These are phyloP conservation scores for Stenocarpella maydis DNA, from an alignment of 2,329 filamentous ascomycete species.

Conservation along the genomic window DNA sequence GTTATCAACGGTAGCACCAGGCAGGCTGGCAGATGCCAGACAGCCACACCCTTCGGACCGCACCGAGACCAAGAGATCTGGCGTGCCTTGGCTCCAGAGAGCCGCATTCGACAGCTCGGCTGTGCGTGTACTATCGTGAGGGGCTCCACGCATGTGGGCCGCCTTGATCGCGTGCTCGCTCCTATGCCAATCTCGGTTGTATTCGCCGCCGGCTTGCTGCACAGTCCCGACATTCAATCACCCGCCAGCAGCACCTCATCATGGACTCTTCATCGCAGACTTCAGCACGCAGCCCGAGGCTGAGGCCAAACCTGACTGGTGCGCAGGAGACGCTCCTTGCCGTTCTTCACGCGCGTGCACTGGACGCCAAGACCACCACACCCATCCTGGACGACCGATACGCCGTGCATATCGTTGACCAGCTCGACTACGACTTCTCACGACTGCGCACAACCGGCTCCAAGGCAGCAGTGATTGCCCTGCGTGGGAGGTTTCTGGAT, in stretches of 20 bases:
- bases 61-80: constrained; percentile 19
- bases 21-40: not conserved
- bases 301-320: constrained; percentile 28
- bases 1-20: not conserved
- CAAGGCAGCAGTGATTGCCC: not conserved
- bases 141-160: not conserved
- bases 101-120: constrained; percentile 10
- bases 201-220: not conserved
- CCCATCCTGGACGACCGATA: constrained; percentile 32
- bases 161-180: constrained; percentile 17
- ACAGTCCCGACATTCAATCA: not conserved
- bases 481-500: constrained; percentile 30
- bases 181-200: not conserved
- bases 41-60: constrained; percentile 19
- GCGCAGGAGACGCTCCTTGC: constrained; percentile 30
- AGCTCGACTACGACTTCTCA: constrained; percentile 33
- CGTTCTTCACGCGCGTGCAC: constrained; percentile 24
- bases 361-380: constrained; percentile 18
- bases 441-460: not conserved
- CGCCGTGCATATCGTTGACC: constrained; percentile 25
- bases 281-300: not conserved
- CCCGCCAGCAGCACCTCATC: not conserved
- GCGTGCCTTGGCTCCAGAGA: constrained; percentile 13
- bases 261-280: not conserved
- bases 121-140: not conserved